A percentile compares a stretch with the other conserved stretches of the same genome.
phyloP scores from a whole-genome alignment of 2,329 filamentous ascomycete genomes.

The Colletotrichum sp. region DNA sequence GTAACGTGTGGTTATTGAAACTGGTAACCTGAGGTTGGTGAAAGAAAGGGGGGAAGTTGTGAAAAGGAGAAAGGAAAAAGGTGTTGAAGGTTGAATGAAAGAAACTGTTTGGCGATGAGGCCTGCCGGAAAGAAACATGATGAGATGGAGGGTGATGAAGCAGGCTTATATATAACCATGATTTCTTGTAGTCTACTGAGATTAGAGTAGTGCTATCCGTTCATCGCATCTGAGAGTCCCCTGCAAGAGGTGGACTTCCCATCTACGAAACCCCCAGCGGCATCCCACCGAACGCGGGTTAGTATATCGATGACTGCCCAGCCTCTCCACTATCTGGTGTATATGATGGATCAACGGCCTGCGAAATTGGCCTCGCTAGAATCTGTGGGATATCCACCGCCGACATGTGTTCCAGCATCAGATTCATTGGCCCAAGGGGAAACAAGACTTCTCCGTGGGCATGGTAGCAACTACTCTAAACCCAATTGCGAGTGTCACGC shows the following conservation, averaged over 20 bases:
- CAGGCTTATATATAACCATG: neutral
- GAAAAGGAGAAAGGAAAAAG: neutral
- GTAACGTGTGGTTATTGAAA: neutral
- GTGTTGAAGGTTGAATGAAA: neutral
- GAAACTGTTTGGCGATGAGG: neutral
- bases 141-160: neutral
- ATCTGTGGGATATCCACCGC: neutral
- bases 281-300: neutral
- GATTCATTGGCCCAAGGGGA: neutral
- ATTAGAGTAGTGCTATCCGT: neutral
- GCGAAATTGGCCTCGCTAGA: neutral
- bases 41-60: neutral
- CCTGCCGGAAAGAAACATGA: neutral
- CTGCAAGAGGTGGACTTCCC: neutral
- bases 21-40: neutral
- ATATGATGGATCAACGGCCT: neutral
- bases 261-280: neutral
- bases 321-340: conserved; percentile 5
- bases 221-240: neutral
- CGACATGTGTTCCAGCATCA: neutral
- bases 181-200: neutral
- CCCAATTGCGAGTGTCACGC: neutral
- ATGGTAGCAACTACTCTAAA: neutral
- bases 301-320: conserved; percentile 15
- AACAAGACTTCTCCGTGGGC: neutral